Conservation (phyloP, 371 early-diverging fungal genomes). For the Saksenaea oblongispora region DNA sequence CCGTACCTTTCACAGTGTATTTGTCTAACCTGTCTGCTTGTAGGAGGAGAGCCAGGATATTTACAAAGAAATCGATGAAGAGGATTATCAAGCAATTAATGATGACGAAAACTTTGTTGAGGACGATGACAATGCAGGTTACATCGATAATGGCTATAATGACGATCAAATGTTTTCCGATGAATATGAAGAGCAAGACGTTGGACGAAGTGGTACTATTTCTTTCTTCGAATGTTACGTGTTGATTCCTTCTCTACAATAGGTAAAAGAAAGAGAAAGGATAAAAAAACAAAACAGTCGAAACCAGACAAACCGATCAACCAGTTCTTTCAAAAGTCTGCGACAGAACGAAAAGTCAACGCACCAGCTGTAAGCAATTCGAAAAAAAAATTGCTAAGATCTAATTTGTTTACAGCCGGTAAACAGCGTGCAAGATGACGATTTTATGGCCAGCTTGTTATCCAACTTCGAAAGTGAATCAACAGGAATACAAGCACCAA, state of each 20-base stretch:
- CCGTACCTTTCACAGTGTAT: background rate
- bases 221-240: background rate
- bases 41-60: conserved; percentile 24
- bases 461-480: conserved; percentile 14
- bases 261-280: conserved; percentile 36
- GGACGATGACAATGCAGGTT: conserved; percentile 85
- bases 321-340: conserved; percentile 29
- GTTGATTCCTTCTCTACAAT: background rate
- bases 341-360: conserved; percentile 16
- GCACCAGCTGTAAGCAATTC: conserved; percentile 4
- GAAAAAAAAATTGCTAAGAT: background rate
- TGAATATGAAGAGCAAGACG: conserved; percentile 43
- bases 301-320: conserved; percentile 31
- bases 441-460: conserved; percentile 31
- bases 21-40: background rate
- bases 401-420: background rate
- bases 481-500: background rate
- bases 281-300: conserved; percentile 11
- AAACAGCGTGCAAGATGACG: conserved; percentile 22
- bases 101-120: conserved; percentile 81
- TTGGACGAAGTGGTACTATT: background rate
- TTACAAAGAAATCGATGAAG: conserved; percentile 63
- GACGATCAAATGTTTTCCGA: conserved; percentile 52
- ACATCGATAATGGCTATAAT: conserved; percentile 74
- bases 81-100: conserved; percentile 54